A percentile compares a stretch with the other conserved stretches of the same genome.
Evolutionary conservation across 495 filamentous ascomycete species (phyloP).

Genomic region (Xylaria cubensis): DNA sequence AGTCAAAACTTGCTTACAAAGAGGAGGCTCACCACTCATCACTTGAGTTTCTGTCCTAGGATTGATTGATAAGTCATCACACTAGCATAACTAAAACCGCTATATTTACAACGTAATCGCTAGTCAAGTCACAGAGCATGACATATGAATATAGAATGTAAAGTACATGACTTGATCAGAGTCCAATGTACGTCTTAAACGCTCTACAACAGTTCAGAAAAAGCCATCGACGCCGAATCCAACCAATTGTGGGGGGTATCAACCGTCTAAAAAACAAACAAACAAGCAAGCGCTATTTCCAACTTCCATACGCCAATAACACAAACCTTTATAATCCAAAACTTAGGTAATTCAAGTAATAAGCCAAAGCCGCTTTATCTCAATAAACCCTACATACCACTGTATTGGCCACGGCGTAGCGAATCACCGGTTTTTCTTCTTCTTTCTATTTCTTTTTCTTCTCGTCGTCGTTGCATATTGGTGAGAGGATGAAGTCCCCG

Average conservation of each 20-base stretch:
- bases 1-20: too few relatives aligned
- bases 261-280: constrained; percentile 9
- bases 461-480: not conserved
- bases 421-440: not conserved
- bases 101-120: too few relatives aligned
- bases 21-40: too few relatives aligned
- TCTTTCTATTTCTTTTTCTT: not conserved
- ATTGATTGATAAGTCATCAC: too few relatives aligned
- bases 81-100: too few relatives aligned
- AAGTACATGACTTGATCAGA: not conserved
- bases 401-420: not conserved
- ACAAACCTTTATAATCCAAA: not conserved
- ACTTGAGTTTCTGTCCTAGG: too few relatives aligned
- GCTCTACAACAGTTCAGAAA: not conserved
- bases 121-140: too few relatives aligned
- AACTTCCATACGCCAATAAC: not conserved
- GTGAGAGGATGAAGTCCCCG: not conserved
- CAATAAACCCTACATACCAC: not conserved
- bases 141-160: too few relatives aligned
- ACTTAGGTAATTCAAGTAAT: not conserved
- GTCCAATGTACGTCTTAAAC: not conserved
- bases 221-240: constrained; percentile 12
- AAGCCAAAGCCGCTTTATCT: not conserved
- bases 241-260: constrained; percentile 20
- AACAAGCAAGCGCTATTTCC: not conserved